Conservation (phyloP, 305 asterid species). For the Plantago coronopus region DNA sequence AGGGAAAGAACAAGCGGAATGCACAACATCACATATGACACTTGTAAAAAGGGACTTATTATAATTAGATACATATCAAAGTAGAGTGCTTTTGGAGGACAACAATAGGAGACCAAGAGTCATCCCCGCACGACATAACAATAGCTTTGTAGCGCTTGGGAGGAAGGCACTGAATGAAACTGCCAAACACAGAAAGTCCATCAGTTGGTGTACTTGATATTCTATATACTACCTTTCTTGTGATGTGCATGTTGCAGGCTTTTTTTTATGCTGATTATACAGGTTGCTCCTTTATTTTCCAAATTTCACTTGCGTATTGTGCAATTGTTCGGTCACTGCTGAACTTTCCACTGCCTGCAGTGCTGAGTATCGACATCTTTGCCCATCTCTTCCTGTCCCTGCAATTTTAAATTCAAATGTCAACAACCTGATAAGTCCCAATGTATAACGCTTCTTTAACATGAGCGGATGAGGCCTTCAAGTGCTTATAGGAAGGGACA, state of each 20-base stretch:
- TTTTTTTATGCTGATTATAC: slow-evolving; percentile 32
- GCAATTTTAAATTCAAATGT: slow-evolving; percentile 24
- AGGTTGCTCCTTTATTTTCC: slow-evolving; percentile 67
- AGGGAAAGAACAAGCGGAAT: too few relatives aligned
- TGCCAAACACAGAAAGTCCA: not conserved
- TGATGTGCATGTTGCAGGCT: slow-evolving; percentile 1
- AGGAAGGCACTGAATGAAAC: slow-evolving; percentile 3
- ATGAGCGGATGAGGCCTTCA: too few relatives aligned
- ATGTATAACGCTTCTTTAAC: not conserved
- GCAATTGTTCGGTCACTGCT: slow-evolving; percentile 95
- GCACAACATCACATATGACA: too few relatives aligned
- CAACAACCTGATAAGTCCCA: not conserved
- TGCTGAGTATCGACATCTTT: slow-evolving; percentile 93
- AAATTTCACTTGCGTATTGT: slow-evolving; percentile 87
- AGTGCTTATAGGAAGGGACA: too few relatives aligned
- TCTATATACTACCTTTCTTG: not conserved
- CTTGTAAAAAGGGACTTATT: too few relatives aligned
- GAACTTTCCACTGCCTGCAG: slow-evolving; percentile 92
- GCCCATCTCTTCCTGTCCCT: slow-evolving; percentile 96
- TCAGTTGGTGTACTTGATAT: not conserved
- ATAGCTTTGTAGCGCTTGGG: not conserved
- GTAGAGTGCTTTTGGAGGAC: too few relatives aligned
- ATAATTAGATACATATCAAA: too few relatives aligned
- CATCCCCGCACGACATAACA: not conserved
- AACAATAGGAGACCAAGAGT: too few relatives aligned